A percentile compares a stretch with the other conserved stretches of the same genome.
These are phyloP conservation scores for Aegle marmelos DNA, from an alignment of 345 rosid genomes.

Conservation along the genomic window DNA sequence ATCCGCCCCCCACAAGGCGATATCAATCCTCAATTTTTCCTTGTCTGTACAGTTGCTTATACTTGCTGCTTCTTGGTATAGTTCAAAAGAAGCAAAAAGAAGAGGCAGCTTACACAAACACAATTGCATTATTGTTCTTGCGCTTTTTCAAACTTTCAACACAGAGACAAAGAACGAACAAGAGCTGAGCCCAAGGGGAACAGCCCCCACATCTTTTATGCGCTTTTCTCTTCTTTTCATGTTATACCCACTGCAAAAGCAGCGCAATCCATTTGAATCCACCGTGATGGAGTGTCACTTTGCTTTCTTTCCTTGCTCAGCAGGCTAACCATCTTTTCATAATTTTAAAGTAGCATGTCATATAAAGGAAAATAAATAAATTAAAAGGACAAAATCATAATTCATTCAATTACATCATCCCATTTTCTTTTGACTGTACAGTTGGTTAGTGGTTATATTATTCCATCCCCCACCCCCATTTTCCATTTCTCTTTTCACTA, in stretches of 20 bases:
- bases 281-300: background rate
- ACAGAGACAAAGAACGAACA: background rate
- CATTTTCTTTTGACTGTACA: constrained; percentile 5
- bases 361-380: background rate
- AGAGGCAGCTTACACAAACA: background rate
- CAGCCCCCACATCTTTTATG: background rate
- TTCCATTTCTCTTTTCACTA: background rate
- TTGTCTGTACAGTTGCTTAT: background rate
- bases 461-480: background rate
- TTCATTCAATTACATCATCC: constrained; percentile 1
- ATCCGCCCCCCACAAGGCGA: background rate
- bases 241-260: background rate
- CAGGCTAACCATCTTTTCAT: background rate
- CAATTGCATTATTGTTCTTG: background rate
- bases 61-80: background rate
- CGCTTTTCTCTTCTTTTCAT: constrained; percentile 8
- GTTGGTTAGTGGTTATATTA: background rate
- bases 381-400: background rate
- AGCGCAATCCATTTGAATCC: background rate
- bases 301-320: background rate
- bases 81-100: constrained; percentile 2
- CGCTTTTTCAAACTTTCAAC: constrained; percentile 5
- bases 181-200: background rate
- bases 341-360: background rate
- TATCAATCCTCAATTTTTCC: background rate